These are phyloP conservation scores for Dendrocalamus latiflorus DNA, from an alignment of 202 grass and related monocot genomes.

Conservation along the genomic window DNA sequence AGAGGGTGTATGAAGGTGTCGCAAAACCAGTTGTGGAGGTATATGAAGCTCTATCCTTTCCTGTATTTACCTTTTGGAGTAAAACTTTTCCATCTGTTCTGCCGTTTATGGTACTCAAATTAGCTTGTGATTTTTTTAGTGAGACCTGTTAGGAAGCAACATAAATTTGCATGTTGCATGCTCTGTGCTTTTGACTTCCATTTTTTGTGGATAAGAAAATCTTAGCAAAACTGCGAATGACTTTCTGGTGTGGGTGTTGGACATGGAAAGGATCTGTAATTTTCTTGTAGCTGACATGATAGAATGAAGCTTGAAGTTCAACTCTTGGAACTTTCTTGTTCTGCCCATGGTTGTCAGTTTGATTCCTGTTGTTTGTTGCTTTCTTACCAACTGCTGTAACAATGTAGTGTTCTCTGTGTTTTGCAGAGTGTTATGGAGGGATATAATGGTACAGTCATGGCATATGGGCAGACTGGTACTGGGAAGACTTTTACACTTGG, in stretches of 20 bases:
- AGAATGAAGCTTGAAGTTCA: background rate
- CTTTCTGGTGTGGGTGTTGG: background rate
- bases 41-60: conserved; percentile 27
- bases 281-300: background rate
- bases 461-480: conserved; percentile 98
- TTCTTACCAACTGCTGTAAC: background rate
- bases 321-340: background rate
- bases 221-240: conserved; percentile 7
- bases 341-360: background rate
- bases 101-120: background rate
- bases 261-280: background rate
- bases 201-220: background rate
- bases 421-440: too few species aligned
- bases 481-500: conserved; percentile 99
- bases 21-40: conserved; percentile 99
- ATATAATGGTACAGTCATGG: conserved; percentile 99
- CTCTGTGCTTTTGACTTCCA: background rate
- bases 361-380: conserved; percentile 6
- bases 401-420: conserved; percentile 11
- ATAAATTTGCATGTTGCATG: background rate
- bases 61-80: background rate
- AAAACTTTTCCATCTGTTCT: background rate
- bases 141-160: background rate
- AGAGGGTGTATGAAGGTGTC: conserved; percentile 98
- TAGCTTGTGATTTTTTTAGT: background rate